Evolutionary conservation across 768 basidiomycete species (phyloP).

Genomic region (Hericium erinaceus): DNA sequence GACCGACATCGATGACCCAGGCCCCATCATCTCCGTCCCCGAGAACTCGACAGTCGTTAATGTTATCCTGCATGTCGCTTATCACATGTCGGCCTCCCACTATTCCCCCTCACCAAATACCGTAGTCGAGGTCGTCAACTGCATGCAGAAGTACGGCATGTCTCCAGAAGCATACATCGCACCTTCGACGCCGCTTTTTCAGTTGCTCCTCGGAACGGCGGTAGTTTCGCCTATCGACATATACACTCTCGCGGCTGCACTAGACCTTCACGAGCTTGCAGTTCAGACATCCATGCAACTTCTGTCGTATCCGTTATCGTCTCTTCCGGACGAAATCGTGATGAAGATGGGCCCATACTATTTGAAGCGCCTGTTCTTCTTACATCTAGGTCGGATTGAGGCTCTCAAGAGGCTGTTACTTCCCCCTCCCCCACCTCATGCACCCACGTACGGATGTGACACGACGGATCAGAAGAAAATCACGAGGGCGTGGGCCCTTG

Average conservation of each 20-base stretch:
- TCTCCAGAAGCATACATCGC: constrained; percentile 35
- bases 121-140: constrained; percentile 46
- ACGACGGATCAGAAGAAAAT: constrained; percentile 71
- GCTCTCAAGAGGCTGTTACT: constrained; percentile 73
- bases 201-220: constrained; percentile 56
- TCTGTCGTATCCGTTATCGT: constrained; percentile 58
- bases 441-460: constrained; percentile 61
- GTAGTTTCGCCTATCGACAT: constrained; percentile 61
- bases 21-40: constrained; percentile 47
- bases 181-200: constrained; percentile 47
- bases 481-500: constrained; percentile 74
- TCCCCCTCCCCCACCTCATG: constrained; percentile 66
- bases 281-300: constrained; percentile 68
- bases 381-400: constrained; percentile 76
- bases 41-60: constrained; percentile 60
- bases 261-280: constrained; percentile 66
- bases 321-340: constrained; percentile 63
- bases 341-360: constrained; percentile 66
- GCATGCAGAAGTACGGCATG: constrained; percentile 53
- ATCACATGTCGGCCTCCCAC: constrained; percentile 64
- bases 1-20: constrained; percentile 21
- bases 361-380: constrained; percentile 72
- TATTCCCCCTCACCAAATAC: constrained; percentile 61
- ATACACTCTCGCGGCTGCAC: constrained; percentile 59
- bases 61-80: constrained; percentile 62